Evolutionary conservation across 192 early-diverging fungal genomes (phyloP).

Genomic region (Podila epigama): DNA sequence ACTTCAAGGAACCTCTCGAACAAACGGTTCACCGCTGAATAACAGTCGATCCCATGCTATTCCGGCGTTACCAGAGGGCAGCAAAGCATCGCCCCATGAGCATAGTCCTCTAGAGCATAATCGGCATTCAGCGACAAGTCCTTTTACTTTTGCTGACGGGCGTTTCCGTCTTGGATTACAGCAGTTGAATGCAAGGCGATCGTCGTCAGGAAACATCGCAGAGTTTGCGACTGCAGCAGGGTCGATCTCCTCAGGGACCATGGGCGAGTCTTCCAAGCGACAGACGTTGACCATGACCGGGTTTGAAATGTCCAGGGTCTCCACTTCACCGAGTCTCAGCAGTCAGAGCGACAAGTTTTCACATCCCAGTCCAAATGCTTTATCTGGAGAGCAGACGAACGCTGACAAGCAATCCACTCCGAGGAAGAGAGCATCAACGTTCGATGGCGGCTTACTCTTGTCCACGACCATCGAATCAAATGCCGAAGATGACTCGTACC

Average conservation of each 20-base stretch:
- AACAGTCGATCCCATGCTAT: neutral
- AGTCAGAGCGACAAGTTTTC: neutral
- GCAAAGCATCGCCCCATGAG: neutral
- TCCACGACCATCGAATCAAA: neutral
- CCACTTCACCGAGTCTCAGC: conserved; percentile 16
- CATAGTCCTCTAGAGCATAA: neutral
- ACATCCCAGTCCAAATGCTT: neutral
- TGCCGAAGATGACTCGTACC: neutral
- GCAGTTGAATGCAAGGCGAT: conserved; percentile 30
- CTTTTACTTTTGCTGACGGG: conserved; percentile 7
- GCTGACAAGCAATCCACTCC: conserved; percentile 1
- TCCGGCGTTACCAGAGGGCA: conserved; percentile 9
- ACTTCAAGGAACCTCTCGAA: neutral
- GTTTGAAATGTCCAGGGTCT: conserved; percentile 17
- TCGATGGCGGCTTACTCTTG: conserved; percentile 40
- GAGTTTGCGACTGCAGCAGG: conserved; percentile 12
- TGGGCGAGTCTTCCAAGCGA: neutral
- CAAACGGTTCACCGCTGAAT: conserved; percentile 8
- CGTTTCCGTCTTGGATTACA: conserved; percentile 2
- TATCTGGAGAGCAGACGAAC: neutral
- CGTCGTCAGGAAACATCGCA: conserved; percentile 35
- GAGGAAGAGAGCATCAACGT: conserved; percentile 45
- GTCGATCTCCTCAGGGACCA: neutral
- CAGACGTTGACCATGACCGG: neutral
- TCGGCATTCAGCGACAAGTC: neutral